These are phyloP conservation scores for Omphalotus olearius DNA, from an alignment of 1,284 basidiomycete genomes.

Conservation along the genomic window DNA sequence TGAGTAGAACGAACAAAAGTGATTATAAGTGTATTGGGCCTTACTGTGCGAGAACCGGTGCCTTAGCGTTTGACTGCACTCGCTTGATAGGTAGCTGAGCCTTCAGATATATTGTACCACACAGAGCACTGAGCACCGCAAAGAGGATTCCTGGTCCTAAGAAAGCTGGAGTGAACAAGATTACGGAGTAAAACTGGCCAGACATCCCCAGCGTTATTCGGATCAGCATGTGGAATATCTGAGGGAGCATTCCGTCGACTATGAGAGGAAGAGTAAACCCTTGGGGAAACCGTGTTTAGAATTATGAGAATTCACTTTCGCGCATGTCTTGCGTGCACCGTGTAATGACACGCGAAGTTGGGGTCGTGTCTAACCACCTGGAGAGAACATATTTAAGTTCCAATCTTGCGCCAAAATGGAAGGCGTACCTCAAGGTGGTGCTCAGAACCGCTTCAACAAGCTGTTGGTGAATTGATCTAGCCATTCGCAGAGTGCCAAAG, in stretches of 20 bases:
- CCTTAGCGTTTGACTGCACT: slow-evolving; percentile 55
- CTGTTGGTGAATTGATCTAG: slow-evolving; percentile 17
- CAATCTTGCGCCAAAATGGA: not conserved
- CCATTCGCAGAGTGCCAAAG: slow-evolving; percentile 17
- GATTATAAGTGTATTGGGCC: not conserved
- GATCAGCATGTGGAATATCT: slow-evolving; percentile 14
- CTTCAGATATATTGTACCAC: slow-evolving; percentile 42
- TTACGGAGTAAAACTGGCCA: slow-evolving; percentile 34
- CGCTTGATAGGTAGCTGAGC: slow-evolving; percentile 60
- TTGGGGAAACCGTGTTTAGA: not conserved
- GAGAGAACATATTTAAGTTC: not conserved
- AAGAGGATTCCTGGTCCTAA: slow-evolving; percentile 30
- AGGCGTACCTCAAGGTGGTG: slow-evolving; percentile 18
- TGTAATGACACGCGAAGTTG: slow-evolving; percentile 41
- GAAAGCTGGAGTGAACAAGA: slow-evolving; percentile 37
- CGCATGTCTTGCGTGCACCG: slow-evolving; percentile 46
- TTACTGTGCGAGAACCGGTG: slow-evolving; percentile 51
- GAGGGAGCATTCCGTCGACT: slow-evolving; percentile 20
- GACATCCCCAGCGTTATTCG: slow-evolving; percentile 19
- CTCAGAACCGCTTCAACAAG: slow-evolving; percentile 21
- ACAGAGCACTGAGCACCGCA: slow-evolving; percentile 27
- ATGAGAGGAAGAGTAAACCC: not conserved
- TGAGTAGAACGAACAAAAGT: not conserved
- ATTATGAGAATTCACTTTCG: slow-evolving; percentile 16
- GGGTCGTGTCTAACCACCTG: slow-evolving; percentile 47